Evolutionary conservation across 2,329 filamentous ascomycete species (phyloP), one percentile per base, ranked within the genome.

Genomic region (Verticillium klebahnii): DNA sequence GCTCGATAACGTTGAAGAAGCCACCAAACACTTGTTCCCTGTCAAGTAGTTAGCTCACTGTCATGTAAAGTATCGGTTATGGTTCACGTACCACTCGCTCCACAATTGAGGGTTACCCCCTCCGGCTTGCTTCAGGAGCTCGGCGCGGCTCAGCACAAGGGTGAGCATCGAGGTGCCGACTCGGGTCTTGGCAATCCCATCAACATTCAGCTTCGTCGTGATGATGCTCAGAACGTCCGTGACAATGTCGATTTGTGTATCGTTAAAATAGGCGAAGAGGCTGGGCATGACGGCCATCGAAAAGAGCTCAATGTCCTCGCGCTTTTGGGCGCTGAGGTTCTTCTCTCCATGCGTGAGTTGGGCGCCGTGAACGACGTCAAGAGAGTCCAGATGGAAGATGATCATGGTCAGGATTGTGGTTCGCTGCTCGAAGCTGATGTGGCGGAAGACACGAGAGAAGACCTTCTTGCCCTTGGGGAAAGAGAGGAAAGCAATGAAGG

Each of bases 331-430:
- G 64, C 93, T 88, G n/a, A 92, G 82, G 25, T 76, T 78, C 57
- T 89, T 86, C 70, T 96, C 90, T 17, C 89, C 90, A 9, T 87
- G 85, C 11, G 84, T 85, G 57, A 93, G 87, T 67, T 92, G 88
- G 1, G 91, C 93, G 61, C 90, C 86, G 61, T 90, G 88, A 62
- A 98, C 89, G 58, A 99, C 94, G 69, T 97, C 93, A 50, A 99
- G 83, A 67, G 91, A 88, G 73, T 98, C 95, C 36, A 99, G 87
- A 69, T 98, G 93, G 59, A 97, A 89, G 63, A 96, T 87, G 67
- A 99, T 94, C 85, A 99, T 94, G 5, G 95, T 99, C 65, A 99
- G 82, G 65, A 98, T 92, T 1, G 93, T 98, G 25, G 95, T 93
- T 58, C 94, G 91, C 76, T 98, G 93, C 72, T 97, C 91, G 65